Evolutionary conservation across 352 stramenopile genomes (phyloP).

Genomic region (Globisporangium apiculatum): DNA sequence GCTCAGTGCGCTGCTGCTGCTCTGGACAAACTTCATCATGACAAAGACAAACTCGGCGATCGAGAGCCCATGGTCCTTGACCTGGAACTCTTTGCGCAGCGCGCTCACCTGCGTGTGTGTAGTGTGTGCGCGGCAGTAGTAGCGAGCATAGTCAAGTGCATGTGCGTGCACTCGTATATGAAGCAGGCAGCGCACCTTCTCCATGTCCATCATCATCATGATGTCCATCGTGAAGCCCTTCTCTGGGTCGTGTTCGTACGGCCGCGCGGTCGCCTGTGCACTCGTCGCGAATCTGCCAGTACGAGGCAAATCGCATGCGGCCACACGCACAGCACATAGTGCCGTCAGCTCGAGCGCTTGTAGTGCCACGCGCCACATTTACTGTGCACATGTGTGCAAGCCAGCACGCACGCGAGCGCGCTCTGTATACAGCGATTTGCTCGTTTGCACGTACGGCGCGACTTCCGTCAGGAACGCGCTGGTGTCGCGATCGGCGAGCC

Average conservation of each 20-base stretch:
- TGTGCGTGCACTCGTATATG: neutral
- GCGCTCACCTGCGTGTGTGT: slow-evolving; percentile 36
- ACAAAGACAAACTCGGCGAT: slow-evolving; percentile 85
- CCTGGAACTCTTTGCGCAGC: slow-evolving; percentile 80
- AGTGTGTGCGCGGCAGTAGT: neutral
- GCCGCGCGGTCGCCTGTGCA: slow-evolving; percentile 9
- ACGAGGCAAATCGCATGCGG: too few species aligned
- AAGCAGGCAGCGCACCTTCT: slow-evolving; percentile 33
- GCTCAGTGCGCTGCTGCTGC: slow-evolving; percentile 28
- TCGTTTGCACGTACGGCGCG: slow-evolving; percentile 3
- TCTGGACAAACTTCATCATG: slow-evolving; percentile 79
- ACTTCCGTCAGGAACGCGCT: slow-evolving; percentile 18
- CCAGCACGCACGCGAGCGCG: neutral
- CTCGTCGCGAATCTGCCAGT: slow-evolving; percentile 1
- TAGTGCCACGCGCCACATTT: too few species aligned
- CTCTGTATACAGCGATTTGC: neutral
- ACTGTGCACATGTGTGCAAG: neutral
- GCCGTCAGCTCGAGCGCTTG: too few species aligned
- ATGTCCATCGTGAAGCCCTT: slow-evolving; percentile 89
- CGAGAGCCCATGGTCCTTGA: slow-evolving; percentile 71
- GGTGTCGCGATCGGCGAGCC: neutral
- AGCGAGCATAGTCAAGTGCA: neutral
- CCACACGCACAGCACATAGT: neutral
- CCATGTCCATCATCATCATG: slow-evolving; percentile 90
- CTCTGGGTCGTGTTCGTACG: slow-evolving; percentile 71